A percentile compares a stretch with the other conserved stretches of the same genome.
Evolutionary conservation across 2,329 filamentous ascomycete genomes (phyloP).

Genomic region (Cladosporium colombiae): DNA sequence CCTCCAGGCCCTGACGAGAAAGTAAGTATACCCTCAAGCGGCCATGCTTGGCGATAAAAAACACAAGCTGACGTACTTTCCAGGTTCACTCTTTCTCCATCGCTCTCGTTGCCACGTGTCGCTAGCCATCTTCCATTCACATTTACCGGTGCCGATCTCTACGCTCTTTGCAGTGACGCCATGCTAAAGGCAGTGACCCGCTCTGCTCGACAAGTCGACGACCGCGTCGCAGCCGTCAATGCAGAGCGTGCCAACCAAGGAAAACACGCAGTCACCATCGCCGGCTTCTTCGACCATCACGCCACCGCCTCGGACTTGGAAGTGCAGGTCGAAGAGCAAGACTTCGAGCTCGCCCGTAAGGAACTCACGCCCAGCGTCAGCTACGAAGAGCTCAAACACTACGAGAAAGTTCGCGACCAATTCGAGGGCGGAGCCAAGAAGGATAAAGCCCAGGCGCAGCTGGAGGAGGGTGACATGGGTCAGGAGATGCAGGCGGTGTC

Average conservation of each 20-base stretch:
- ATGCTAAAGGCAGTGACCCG: conserved; percentile 99
- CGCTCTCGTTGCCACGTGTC: conserved; percentile 72
- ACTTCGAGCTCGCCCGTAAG: conserved; percentile 77
- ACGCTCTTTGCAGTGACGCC: conserved; percentile 93
- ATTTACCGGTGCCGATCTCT: conserved; percentile 96
- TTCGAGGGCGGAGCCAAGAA: conserved; percentile 70
- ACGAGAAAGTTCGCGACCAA: conserved; percentile 75
- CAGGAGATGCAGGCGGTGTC: conserved; percentile 1
- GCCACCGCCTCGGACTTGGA: conserved; percentile 79
- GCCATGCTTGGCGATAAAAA: not conserved
- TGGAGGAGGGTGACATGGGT: not conserved
- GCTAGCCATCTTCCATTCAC: conserved; percentile 84
- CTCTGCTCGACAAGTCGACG: conserved; percentile 79
- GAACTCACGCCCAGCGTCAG: conserved; percentile 95
- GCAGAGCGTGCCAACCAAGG: conserved; percentile 36
- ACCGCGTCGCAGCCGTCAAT: conserved; percentile 74
- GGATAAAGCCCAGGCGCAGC: conserved; percentile 39
- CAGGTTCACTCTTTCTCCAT: conserved; percentile 81
- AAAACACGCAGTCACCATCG: conserved; percentile 65
- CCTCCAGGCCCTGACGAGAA: conserved; percentile 88
- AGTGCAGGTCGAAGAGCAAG: conserved; percentile 84
- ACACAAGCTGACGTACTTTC: conserved; percentile 14
- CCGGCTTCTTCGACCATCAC: conserved; percentile 93
- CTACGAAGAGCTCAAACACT: conserved; percentile 86
- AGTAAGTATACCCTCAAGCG: conserved; percentile 59